Base-by-base conservation (phyloP, 768 basidiomycete species). In the Boletus eberwhitei region DNA sequence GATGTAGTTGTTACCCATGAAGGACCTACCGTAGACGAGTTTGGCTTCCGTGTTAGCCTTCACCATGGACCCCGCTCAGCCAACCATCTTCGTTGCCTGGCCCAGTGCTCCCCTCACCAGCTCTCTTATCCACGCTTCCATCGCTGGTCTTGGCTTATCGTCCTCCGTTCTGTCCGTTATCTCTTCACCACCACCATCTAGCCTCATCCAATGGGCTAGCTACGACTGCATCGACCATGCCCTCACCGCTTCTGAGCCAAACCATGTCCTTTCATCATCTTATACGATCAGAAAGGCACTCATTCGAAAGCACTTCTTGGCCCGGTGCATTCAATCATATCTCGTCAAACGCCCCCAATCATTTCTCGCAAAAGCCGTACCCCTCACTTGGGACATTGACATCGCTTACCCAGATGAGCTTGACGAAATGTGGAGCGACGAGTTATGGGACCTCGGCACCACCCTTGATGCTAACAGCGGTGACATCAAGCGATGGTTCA, bases 241-340 rank as follows among this genome's bases (percentile, higher is more conserved):
- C 59, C 78, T 86, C 29, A 86, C 86, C 11, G 79, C 83, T 58
- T 61, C 74, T 8, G 66, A 79, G 41, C 79, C 79, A 12, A 62
- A 74, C 22, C 63, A 65, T 19, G 79, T 85, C 36, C 78, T 94
- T 34, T 81, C 91, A 0, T 95, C 90, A 9, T 87, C 86, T 35
- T 95, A 94, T 66, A 87, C 84, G 14, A 93, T 95, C 66, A 82
- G 95, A 55, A 97, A 98, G 70, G 87, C 88, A 35, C 78, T 99
- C 51, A 98, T 98, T 59, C 83, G 97, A 51, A 98, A 98, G 70
- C 93, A 97, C 65, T 94, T 87, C 67, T 78, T 99, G 3, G 87
- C 93, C 5, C 81, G 83, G 34, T 85, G 84, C 48, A 79, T 93
- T 19, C 80, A 79, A 40, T 80, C 82, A 17, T 93, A 90, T 70